Percentiles rank a stretch among this genome's conserved stretches.
Evolutionary conservation across 441 rosid genomes (phyloP).

Genomic region (Capsella rubella): DNA sequence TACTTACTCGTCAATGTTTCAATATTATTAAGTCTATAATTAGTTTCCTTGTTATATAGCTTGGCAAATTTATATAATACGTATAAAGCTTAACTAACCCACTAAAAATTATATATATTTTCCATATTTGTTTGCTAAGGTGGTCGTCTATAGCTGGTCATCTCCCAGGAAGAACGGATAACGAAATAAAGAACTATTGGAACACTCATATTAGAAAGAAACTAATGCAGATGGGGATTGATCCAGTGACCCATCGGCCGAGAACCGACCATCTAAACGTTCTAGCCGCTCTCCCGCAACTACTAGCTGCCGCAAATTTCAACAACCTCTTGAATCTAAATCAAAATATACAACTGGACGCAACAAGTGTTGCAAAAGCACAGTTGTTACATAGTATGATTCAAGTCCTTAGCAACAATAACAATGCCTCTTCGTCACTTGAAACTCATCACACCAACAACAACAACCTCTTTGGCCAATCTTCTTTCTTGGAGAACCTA

Average conservation of each 20-base stretch:
- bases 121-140: slow-evolving; percentile 39
- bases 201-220: slow-evolving; percentile 68
- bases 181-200: slow-evolving; percentile 72
- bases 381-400: slow-evolving; percentile 59
- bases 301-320: slow-evolving; percentile 51
- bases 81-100: slow-evolving; percentile 39
- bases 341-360: slow-evolving; percentile 52
- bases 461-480: slow-evolving; percentile 33
- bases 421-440: slow-evolving; percentile 41
- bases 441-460: slow-evolving; percentile 29
- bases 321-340: slow-evolving; percentile 46
- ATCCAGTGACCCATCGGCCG: slow-evolving; percentile 70
- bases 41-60: slow-evolving; percentile 18
- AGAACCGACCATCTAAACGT: slow-evolving; percentile 59
- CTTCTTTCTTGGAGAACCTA: slow-evolving; percentile 42
- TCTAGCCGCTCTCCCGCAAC: slow-evolving; percentile 56
- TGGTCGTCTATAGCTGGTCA: slow-evolving; percentile 75
- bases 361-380: slow-evolving; percentile 62
- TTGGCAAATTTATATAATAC: slow-evolving; percentile 20
- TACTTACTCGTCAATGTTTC: slow-evolving; percentile 33
- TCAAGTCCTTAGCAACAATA: slow-evolving; percentile 48
- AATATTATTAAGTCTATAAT: slow-evolving; percentile 8
- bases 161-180: slow-evolving; percentile 75
- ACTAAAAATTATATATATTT: background rate
- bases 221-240: slow-evolving; percentile 67